Evolutionary conservation across 23 red algal genomes (phyloP), one percentile per base, ranked within the genome.

Genomic region (Pyropia yezoensis): DNA sequence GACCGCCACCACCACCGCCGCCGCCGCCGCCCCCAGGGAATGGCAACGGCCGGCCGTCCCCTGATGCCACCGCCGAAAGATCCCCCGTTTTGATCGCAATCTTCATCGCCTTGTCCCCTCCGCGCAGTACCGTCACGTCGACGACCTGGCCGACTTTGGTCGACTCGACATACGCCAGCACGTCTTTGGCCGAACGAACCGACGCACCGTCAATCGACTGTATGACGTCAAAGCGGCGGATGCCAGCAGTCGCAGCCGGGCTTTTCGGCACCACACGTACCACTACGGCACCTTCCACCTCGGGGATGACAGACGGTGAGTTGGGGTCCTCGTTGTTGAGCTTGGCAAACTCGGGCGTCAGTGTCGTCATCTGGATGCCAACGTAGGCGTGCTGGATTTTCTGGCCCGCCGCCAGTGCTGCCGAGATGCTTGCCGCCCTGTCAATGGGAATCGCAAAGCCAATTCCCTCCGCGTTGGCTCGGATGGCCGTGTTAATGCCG

Each of bases 401-500:
- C 66, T 88, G 83, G 47, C 94, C 94, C 51, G 57, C 51, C 54
- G 94, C 83, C 12, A 98, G 78, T 5, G 75, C 82, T 7, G 78
- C 64, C 19, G 72, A 72, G 18, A 98, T 83, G 17, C 80, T 79
- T 69, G 91, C 91, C 5, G 85, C 94, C 28, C 77, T 54, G 57
- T 98, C 94, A 47, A 98, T 98, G 22, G 94, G 94, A 52, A 98
- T 98, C 39, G 94, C 94, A 49, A 98, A 98, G 26, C 94, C 94
- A 61, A 98, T 98, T 33, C 85, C 94, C 68, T 98, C 94, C 12
- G 94, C 86, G 67, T 98, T 98, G 30, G 81, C 73, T 27, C 94
- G 74, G 15, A 98, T 84, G 62, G 94, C 94, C 14, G 85, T 88
- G 63, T 70, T 85, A 62, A 98, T 91, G 13, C 94, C 94, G 25